Conservation (phyloP, 345 rosid genomes). For the Eucalyptus fibrosa region DNA sequence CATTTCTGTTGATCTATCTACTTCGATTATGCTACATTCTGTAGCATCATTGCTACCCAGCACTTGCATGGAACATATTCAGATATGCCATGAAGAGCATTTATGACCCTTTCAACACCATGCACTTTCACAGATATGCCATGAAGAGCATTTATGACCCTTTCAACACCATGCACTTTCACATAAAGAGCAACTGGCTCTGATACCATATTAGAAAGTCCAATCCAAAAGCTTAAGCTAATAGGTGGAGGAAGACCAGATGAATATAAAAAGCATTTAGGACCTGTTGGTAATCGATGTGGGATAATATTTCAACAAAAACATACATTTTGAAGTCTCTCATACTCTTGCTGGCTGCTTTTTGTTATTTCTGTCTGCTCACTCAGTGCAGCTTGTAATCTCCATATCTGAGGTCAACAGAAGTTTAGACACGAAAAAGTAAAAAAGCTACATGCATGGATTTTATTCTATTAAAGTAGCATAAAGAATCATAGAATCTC, state of each 20-base stretch:
- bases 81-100: neutral
- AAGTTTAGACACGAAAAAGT: neutral
- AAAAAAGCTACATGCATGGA: neutral
- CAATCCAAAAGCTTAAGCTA: no score
- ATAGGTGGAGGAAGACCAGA: no score
- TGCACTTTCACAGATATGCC: neutral
- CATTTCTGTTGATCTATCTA: neutral
- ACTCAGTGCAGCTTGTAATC: conserved; percentile 53
- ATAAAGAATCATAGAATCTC: neutral
- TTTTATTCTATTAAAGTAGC: neutral
- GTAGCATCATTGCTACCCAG: neutral
- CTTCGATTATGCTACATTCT: neutral
- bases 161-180: neutral
- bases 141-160: neutral
- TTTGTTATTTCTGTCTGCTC: conserved; percentile 70
- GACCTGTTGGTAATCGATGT: no score
- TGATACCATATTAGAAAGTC: no score
- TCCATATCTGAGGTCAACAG: conserved; percentile 42
- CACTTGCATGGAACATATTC: neutral
- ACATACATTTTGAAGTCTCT: conserved; percentile 69
- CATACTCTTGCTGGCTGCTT: conserved; percentile 72
- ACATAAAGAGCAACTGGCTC: no score
- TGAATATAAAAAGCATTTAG: no score
- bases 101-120: neutral
- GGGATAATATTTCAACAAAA: no score